Percentiles rank a stretch among this genome's conserved stretches.
phyloP scores from a whole-genome alignment of 352 stramenopile genomes.

The Globisporangium middletonii region DNA sequence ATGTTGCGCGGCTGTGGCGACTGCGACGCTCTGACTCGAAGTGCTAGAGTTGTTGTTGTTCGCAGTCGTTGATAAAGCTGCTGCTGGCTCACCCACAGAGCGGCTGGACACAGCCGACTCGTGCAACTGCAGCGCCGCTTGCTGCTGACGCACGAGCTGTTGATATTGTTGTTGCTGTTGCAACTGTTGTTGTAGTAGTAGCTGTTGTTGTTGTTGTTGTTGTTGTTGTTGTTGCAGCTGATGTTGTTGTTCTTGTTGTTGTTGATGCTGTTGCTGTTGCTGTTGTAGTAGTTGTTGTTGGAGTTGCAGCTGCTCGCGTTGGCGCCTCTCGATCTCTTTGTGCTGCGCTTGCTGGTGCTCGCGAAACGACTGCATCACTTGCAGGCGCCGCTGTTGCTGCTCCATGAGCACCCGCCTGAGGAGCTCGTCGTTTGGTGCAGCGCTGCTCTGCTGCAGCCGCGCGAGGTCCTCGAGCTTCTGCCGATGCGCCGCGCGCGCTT shows the following conservation, averaged over 20 bases:
- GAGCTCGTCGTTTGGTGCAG: not conserved
- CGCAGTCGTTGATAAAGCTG: no score
- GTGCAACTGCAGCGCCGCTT: no score
- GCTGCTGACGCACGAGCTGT: no score
- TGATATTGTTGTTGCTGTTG: no score
- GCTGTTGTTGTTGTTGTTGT: slow-evolving; percentile 8
- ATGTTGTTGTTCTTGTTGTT: no score
- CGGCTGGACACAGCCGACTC: no score
- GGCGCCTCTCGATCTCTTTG: not conserved
- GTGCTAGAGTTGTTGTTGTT: no score
- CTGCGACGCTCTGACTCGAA: no score
- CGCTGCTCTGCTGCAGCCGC: slow-evolving; percentile 1
- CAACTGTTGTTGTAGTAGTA: no score
- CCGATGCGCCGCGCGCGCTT: slow-evolving; percentile 2
- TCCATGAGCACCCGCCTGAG: not conserved
- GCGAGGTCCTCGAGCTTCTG: no score
- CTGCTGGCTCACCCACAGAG: no score
- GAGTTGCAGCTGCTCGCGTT: slow-evolving; percentile 4
- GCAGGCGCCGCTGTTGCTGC: slow-evolving; percentile 8
- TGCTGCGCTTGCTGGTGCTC: slow-evolving; percentile 3
- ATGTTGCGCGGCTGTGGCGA: no score
- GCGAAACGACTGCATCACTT: slow-evolving; percentile 2
- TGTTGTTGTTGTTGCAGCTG: slow-evolving; percentile 9
- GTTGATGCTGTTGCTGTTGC: not conserved
- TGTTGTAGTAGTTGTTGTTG: slow-evolving; percentile 13